phyloP scores from a whole-genome alignment of 768 basidiomycete species.

The Tephrocybe sp. region DNA sequence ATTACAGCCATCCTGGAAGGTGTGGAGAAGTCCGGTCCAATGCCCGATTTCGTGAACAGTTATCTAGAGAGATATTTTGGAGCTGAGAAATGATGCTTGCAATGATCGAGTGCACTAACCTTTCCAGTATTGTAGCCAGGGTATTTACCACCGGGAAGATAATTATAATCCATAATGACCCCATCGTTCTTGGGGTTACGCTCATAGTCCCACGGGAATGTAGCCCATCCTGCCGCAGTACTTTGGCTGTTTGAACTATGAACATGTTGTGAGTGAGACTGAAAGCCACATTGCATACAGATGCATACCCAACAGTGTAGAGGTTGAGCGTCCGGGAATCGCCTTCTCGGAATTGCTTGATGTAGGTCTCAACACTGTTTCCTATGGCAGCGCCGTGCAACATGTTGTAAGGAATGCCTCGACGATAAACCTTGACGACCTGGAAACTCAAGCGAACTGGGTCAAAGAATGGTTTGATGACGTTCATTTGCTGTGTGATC shows the following conservation, averaged over 20 bases:
- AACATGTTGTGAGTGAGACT: not conserved
- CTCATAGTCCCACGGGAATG: constrained; percentile 34
- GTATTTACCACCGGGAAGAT: constrained; percentile 27
- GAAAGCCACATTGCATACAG: not conserved
- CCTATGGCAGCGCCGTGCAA: not conserved
- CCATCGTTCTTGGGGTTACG: constrained; percentile 33
- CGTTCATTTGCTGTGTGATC: not conserved
- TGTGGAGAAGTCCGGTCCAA: no score
- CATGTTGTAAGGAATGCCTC: not conserved
- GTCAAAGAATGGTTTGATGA: not conserved
- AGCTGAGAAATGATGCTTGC: no score
- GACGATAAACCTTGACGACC: not conserved
- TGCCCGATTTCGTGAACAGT: no score
- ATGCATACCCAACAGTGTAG: constrained; percentile 1
- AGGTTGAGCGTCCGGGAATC: not conserved
- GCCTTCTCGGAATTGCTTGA: not conserved
- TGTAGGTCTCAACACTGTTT: not conserved
- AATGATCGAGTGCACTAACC: constrained; percentile 2
- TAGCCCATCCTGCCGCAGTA: constrained; percentile 36
- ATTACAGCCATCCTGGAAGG: no score
- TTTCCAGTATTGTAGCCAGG: constrained; percentile 25
- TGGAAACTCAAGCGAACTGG: not conserved
- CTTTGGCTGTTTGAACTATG: not conserved
- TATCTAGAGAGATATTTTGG: no score
- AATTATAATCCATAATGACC: constrained; percentile 25